These are phyloP conservation scores for Naganishia friedmannii DNA, from an alignment of 768 basidiomycete species.

Conservation along the genomic window DNA sequence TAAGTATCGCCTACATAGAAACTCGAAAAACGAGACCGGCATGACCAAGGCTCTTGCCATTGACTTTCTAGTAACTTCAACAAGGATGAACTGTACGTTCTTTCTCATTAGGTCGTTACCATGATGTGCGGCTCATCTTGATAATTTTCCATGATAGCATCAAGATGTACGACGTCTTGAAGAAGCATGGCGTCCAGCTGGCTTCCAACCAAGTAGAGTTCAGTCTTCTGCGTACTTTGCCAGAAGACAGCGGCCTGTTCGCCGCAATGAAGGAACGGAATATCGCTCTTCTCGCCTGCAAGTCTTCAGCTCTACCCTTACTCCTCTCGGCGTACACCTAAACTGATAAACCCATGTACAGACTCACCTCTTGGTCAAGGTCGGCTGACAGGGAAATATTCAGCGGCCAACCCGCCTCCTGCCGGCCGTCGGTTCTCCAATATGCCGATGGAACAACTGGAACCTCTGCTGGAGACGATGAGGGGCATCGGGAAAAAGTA, in stretches of 20 bases:
- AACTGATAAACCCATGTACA: slow-evolving; percentile 10
- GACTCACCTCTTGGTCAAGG: slow-evolving; percentile 52
- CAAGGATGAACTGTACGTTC: slow-evolving; percentile 44
- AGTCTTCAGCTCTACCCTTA: slow-evolving; percentile 24
- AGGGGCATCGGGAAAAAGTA: slow-evolving; percentile 42
- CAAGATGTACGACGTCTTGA: slow-evolving; percentile 41
- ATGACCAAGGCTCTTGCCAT: not conserved
- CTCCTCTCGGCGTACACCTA: not conserved
- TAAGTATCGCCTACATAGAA: not conserved
- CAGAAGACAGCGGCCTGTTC: slow-evolving; percentile 46
- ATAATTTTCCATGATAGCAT: slow-evolving; percentile 32
- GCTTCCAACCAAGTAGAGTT: slow-evolving; percentile 52
- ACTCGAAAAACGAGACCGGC: not conserved
- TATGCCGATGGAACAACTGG: slow-evolving; percentile 46
- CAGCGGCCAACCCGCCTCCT: slow-evolving; percentile 43
- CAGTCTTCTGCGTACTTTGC: slow-evolving; percentile 45
- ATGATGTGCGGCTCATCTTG: not conserved
- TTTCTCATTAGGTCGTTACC: not conserved
- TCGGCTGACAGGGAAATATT: slow-evolving; percentile 51
- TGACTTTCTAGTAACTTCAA: slow-evolving; percentile 41
- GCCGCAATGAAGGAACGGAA: slow-evolving; percentile 47
- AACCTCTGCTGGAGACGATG: slow-evolving; percentile 46
- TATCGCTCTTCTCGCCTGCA: slow-evolving; percentile 48
- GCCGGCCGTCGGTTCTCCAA: slow-evolving; percentile 39
- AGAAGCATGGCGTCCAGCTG: slow-evolving; percentile 42